These are phyloP conservation scores for Spinellus fusiger DNA, from an alignment of 192 early-diverging fungal species.

Conservation along the genomic window DNA sequence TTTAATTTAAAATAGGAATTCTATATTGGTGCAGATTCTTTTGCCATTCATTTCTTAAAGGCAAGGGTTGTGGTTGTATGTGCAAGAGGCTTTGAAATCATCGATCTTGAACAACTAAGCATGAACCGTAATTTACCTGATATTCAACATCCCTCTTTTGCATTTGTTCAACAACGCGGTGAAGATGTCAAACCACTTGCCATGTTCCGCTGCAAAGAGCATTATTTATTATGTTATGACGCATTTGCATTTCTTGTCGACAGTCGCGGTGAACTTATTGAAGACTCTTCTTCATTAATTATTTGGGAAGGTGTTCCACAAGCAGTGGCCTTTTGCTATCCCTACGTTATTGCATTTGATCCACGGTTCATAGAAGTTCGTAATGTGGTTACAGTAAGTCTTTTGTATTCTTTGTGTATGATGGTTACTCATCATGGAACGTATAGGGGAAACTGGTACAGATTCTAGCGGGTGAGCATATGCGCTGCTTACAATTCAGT, in stretches of 20 bases:
- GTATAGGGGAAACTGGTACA: slow-evolving; percentile 13
- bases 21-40: slow-evolving; percentile 85
- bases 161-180: slow-evolving; percentile 66
- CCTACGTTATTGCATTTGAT: slow-evolving; percentile 91
- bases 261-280: slow-evolving; percentile 44
- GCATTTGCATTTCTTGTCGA: slow-evolving; percentile 78
- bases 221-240: slow-evolving; percentile 89
- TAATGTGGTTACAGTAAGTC: slow-evolving; percentile 63
- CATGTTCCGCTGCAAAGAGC: slow-evolving; percentile 68
- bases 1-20: slow-evolving; percentile 57
- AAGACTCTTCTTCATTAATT: background rate
- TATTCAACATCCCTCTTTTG: slow-evolving; percentile 62
- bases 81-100: slow-evolving; percentile 89
- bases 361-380: slow-evolving; percentile 86
- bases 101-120: slow-evolving; percentile 77
- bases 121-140: slow-evolving; percentile 76
- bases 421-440: background rate
- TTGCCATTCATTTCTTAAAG: slow-evolving; percentile 76
- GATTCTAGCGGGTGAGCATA: slow-evolving; percentile 13
- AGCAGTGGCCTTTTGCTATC: slow-evolving; percentile 66
- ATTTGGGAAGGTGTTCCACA: slow-evolving; percentile 82
- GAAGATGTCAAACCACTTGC: slow-evolving; percentile 74
- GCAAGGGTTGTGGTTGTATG: slow-evolving; percentile 83
- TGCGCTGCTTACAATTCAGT: slow-evolving; percentile 8
- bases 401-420: background rate